Percentiles rank a stretch among this genome's conserved stretches.
phyloP scores from a whole-genome alignment of 345 rosid genomes.

The Cardamine chenopodiifolia region DNA sequence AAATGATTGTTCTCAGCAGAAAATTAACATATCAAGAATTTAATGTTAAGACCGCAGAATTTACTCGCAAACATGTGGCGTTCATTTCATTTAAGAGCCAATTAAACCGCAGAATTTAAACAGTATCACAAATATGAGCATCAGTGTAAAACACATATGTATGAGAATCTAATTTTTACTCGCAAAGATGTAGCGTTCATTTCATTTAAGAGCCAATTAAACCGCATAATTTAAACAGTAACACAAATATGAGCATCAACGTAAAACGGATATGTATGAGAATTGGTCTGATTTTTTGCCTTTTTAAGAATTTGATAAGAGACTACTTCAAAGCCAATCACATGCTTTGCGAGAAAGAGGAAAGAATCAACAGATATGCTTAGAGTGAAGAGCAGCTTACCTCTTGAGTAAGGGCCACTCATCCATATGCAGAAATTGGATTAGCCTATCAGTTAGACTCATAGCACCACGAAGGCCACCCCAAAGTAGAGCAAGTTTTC shows the following conservation, averaged over 20 bases:
- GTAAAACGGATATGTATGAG: not conserved
- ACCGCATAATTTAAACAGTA: not conserved
- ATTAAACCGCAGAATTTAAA: not conserved
- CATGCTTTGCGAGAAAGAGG: not conserved
- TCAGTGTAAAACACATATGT: not conserved
- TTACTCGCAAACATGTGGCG: not conserved
- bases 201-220: constrained; percentile 13
- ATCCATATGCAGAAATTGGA: constrained; percentile 70
- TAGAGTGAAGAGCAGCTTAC: constrained; percentile 47
- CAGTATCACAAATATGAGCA: not conserved
- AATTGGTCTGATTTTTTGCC: not conserved
- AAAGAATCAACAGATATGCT: constrained; percentile 15
- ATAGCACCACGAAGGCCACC: constrained; percentile 98
- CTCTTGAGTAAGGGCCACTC: constrained; percentile 84
- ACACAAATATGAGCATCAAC: constrained; percentile 8
- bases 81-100: constrained; percentile 10
- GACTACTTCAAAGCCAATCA: constrained; percentile 3
- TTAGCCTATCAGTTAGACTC: constrained; percentile 84
- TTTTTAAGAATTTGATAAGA: not conserved
- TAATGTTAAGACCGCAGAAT: not conserved
- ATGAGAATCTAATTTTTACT: not conserved
- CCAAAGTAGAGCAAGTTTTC: constrained; percentile 98
- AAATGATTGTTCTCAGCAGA: not conserved
- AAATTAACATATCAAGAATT: constrained; percentile 8
- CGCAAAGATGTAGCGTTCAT: not conserved